Evolutionary conservation across 306 rosid species (phyloP).

Genomic region (Alnus glutinosa): DNA sequence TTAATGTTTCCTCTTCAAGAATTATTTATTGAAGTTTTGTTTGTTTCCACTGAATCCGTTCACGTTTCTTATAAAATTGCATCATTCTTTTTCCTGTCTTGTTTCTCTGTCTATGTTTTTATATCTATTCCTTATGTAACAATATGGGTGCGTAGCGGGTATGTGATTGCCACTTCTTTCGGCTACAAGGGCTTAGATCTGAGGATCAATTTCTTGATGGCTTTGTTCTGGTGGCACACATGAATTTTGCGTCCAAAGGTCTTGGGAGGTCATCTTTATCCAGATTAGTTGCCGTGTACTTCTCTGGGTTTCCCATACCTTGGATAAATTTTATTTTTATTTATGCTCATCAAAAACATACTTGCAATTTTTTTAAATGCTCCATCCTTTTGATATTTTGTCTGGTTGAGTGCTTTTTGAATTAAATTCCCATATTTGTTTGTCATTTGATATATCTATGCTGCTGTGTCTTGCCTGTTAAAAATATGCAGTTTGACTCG

Average conservation of each 20-base stretch:
- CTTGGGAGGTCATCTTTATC: conserved; percentile 33
- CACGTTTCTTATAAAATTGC: no score
- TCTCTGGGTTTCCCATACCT: conserved; percentile 43
- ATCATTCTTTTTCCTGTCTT: no score
- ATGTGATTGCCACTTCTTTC: conserved; percentile 66
- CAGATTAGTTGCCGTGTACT: conserved; percentile 25
- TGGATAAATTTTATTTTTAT: conserved; percentile 2
- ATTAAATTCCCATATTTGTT: not conserved
- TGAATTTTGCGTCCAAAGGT: not conserved
- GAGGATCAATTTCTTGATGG: conserved; percentile 62
- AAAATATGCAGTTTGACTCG: conserved; percentile 52
- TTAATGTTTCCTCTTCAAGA: no score
- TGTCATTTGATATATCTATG: not conserved
- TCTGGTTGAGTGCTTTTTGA: not conserved
- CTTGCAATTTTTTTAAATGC: no score
- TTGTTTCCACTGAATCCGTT: no score
- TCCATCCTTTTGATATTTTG: no score
- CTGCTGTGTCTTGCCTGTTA: not conserved
- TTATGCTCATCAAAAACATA: not conserved
- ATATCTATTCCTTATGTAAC: no score
- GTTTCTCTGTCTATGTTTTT: no score
- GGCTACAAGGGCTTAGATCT: conserved; percentile 72
- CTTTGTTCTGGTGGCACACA: conserved; percentile 82
- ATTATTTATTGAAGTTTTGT: no score
- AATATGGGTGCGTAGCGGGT: no score